Conservation (phyloP, 2,329 filamentous ascomycete species). For the Calonectria multiphialidica region DNA sequence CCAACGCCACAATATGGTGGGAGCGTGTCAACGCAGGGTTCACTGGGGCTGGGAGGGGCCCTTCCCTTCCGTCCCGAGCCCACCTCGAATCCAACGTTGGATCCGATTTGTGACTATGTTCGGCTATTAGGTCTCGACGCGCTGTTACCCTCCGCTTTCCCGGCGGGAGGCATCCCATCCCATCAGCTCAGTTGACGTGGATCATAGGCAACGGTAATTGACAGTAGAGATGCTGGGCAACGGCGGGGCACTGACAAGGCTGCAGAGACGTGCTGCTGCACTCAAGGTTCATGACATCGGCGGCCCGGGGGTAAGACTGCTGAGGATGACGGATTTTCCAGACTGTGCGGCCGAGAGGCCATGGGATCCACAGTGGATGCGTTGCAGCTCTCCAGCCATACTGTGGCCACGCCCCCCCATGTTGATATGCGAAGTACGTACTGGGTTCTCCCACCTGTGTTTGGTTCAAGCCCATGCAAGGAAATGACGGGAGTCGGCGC, state of each 20-base stretch:
- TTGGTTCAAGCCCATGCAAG: conserved; percentile 35
- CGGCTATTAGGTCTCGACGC: background rate
- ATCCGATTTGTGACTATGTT: conserved; percentile 8
- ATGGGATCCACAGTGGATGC: conserved; percentile 36
- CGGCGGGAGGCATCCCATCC: conserved; percentile 8
- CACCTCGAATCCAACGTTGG: background rate
- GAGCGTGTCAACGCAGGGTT: conserved; percentile 17
- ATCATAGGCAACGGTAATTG: conserved; percentile 14
- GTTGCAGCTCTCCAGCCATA: conserved; percentile 25
- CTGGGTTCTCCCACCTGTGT: conserved; percentile 26
- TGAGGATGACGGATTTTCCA: conserved; percentile 33
- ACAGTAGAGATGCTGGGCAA: conserved; percentile 15
- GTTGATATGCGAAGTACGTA: conserved; percentile 14
- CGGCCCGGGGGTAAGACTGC: conserved; percentile 33
- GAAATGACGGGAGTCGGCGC: conserved; percentile 45
- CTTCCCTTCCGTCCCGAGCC: conserved; percentile 10
- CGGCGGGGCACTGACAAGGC: conserved; percentile 39
- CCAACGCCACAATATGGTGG: conserved; percentile 15
- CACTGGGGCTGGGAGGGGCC: conserved; percentile 1
- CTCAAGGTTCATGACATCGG: conserved; percentile 37
- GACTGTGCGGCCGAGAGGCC: conserved; percentile 40
- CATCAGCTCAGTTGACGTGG: conserved; percentile 26
- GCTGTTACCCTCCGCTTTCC: conserved; percentile 8
- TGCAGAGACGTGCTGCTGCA: conserved; percentile 37
- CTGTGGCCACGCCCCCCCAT: conserved; percentile 34